Evolutionary conservation across 495 filamentous ascomycete genomes (phyloP), one percentile per base, ranked within the genome.

Genomic region (Hypoxylon perforatum): DNA sequence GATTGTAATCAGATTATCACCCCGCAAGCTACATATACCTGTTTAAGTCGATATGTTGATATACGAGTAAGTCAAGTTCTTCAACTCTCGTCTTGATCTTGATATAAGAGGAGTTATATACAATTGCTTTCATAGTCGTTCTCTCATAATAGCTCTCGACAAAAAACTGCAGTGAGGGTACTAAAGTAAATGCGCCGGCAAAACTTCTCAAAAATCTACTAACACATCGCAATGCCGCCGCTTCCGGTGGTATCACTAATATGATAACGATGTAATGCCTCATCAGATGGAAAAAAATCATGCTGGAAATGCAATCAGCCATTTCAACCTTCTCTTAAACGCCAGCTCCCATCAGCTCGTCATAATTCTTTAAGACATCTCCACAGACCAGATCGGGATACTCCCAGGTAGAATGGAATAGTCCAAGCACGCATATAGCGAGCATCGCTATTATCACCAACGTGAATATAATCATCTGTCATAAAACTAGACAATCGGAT

Each of bases 401-500:
- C 35, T 38, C 41, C 0, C 21, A 33, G 11, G 18, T 35, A n/a
- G 4, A 48, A 19, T 35, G 11, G 4, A 48, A 19, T 4, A 17
- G 10, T 33, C 36, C 17, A 15, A 45, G 14, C 12, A 35, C 9
- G 42, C 30, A 51, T 10, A 10, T 6, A 11, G 17, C 17, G 17
- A 38, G 22, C 2, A 21, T 44, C 8, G 48, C 17, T 11, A 33
- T 22, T 25, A 41, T 15, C 25, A 42, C n/a, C 10, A 38, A 55
- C 23, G 30, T 15, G 18, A 23, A 53, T 22, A 28, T 35, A 9
- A 50, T 11, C 14, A 45, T 15, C 61, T 45, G 56, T 72, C 51
- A 75, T 21, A 64, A 53, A 47, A 73, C 71, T 18, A 65, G 36
- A 42, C 73, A 75, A 28, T 68, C 69, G 18, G 71, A 72, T 36